A percentile compares a stretch with the other conserved stretches of the same genome.
These are phyloP conservation scores for Phytophthora citrophthora DNA, from an alignment of 352 stramenopile genomes.

Conservation along the genomic window DNA sequence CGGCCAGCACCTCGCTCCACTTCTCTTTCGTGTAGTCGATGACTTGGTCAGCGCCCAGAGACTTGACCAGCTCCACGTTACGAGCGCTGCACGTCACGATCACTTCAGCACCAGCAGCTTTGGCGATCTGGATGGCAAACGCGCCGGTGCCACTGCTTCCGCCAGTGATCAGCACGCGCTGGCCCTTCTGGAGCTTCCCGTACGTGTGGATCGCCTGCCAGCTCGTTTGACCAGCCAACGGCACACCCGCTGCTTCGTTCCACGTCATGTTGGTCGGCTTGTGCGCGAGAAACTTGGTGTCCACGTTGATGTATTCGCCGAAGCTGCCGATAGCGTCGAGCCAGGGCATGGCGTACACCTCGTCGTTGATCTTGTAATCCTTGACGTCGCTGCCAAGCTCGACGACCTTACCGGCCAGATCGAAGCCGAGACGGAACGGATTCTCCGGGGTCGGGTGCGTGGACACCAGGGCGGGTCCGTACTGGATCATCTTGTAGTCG, in stretches of 20 bases:
- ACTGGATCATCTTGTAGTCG: constrained; percentile 28
- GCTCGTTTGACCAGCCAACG: constrained; percentile 37
- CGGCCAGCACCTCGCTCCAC: constrained; percentile 41
- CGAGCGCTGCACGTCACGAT: constrained; percentile 45
- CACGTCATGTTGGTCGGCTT: constrained; percentile 46
- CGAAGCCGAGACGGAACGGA: no score
- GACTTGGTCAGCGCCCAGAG: constrained; percentile 50
- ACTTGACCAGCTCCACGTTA: constrained; percentile 48
- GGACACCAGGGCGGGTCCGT: neutral
- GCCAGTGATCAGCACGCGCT: constrained; percentile 42
- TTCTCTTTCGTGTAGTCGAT: constrained; percentile 60
- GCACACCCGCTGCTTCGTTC: constrained; percentile 39
- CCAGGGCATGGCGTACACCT: constrained; percentile 16
- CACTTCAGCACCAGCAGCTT: constrained; percentile 36
- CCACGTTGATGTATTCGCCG: constrained; percentile 37
- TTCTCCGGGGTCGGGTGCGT: no score
- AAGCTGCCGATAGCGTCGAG: constrained; percentile 11
- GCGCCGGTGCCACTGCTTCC: constrained; percentile 66
- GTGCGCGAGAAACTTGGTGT: constrained; percentile 8
- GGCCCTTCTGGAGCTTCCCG: constrained; percentile 31
- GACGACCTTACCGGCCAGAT: no score
- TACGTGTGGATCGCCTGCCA: constrained; percentile 31
- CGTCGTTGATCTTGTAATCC: no score
- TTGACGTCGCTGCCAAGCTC: no score
- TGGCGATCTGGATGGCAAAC: constrained; percentile 63